Evolutionary conservation across 148 eudicot species (phyloP), one percentile per base, ranked within the genome.

Genomic region (Pharnaceum exiguum): DNA sequence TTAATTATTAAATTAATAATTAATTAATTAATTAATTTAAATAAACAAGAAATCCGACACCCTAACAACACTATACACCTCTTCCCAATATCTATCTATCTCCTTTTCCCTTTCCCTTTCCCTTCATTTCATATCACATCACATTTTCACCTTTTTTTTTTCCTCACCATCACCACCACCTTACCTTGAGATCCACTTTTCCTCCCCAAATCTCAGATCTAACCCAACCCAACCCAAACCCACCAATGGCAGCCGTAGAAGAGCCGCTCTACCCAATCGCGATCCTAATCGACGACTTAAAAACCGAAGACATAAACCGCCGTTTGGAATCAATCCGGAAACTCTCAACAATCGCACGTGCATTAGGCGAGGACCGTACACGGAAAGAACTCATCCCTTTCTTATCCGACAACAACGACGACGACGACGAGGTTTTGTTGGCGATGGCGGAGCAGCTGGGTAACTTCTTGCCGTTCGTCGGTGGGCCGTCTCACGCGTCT

Each of bases 391-490:
- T 81, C 56, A 81, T 81, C 39, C 86, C 86, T 0, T 81, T 81
- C 26, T 55, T 81, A 29, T 71, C 77, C 26, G 82, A 81, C 66
- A 77, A 75, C 55, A 81, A 81, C 63, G 82, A 81, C 3, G 79
- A 81, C 12, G 82, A 81, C 29, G 82, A 77, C 31, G 82, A 81
- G 70, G 86, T 81, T 19, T 73, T 77, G 18, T 73, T 81, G 4
- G 86, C 80, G 8, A 75, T 78, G 82, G 86, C 86, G 0, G 80
- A 71, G 27, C 82, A 81, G 51, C 59, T 81, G 58, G 86, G 86
- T 7, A 76, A 71, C 8, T 81, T 81, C 51, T 56, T 77, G 25
- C 86, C 82, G 0, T 81, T 65, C 65, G 86, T 77, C 0, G 86
- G 86, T 2, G 86, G 86, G 22, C 71, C 75, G 13, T 82, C 75